Conservation (phyloP, 129 eudicot genomes). For the Chrysanthemum seticuspe region DNA sequence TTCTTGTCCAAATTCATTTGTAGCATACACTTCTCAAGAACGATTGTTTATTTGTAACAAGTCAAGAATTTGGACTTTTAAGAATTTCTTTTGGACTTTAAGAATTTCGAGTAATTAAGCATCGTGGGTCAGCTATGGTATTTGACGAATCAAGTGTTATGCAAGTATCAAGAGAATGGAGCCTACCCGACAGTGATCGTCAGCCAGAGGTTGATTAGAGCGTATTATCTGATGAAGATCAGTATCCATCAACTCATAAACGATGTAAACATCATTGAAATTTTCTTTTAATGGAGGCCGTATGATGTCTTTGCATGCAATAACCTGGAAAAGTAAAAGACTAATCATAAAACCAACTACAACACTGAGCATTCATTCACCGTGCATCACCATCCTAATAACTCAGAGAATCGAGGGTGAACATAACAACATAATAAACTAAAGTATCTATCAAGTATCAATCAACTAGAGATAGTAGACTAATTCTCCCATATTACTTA, state of each 20-base stretch:
- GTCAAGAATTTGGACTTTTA: not conserved
- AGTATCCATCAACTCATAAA: slow-evolving; percentile 92
- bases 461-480: slow-evolving; percentile 16
- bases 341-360: slow-evolving; percentile 9
- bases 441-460: not conserved
- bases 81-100: not conserved
- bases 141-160: not conserved
- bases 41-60: not conserved
- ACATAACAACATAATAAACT: not conserved
- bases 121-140: not conserved
- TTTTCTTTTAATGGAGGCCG: slow-evolving; percentile 82
- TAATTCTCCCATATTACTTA: not conserved
- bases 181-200: slow-evolving; percentile 97
- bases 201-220: slow-evolving; percentile 75
- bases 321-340: slow-evolving; percentile 52
- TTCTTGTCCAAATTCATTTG: not conserved
- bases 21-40: not conserved
- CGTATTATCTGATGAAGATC: slow-evolving; percentile 95
- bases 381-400: slow-evolving; percentile 1
- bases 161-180: not conserved
- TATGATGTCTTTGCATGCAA: slow-evolving; percentile 81
- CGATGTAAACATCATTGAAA: slow-evolving; percentile 90
- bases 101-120: not conserved
- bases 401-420: not conserved
- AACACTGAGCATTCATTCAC: not conserved